Conservation (phyloP, 768 basidiomycete genomes). For the Royoungia palumana region DNA sequence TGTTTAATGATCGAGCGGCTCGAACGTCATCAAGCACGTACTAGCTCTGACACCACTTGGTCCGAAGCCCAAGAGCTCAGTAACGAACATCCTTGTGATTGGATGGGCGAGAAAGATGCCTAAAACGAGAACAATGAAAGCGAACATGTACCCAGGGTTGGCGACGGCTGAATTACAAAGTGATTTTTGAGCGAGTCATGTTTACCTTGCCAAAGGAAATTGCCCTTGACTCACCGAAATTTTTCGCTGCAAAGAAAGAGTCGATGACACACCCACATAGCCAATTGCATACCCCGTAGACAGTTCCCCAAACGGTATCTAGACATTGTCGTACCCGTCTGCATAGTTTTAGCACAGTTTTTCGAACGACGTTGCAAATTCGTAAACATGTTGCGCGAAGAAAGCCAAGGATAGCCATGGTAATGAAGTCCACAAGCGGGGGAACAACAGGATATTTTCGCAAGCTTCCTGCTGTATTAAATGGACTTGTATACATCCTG, state of each 20-base stretch:
- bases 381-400: too few species aligned
- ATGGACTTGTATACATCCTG: too few species aligned
- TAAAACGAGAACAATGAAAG: neutral
- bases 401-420: too few species aligned
- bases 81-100: neutral
- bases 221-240: neutral
- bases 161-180: neutral
- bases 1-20: neutral
- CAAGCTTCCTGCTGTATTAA: too few species aligned
- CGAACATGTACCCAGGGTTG: neutral
- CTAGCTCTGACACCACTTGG: neutral
- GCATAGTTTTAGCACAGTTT: neutral
- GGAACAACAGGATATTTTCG: too few species aligned
- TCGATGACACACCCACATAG: neutral
- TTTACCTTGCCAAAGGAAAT: neutral
- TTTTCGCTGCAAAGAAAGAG: neutral
- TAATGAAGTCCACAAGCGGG: too few species aligned
- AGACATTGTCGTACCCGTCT: neutral
- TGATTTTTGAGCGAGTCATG: too few species aligned
- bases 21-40: neutral
- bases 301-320: rapidly evolving
- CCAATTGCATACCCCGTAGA: rapidly evolving
- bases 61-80: neutral
- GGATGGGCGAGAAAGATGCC: neutral
- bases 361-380: rapidly evolving